Base-by-base conservation (phyloP, 106 monocot species). In the Posidonia australis region DNA sequence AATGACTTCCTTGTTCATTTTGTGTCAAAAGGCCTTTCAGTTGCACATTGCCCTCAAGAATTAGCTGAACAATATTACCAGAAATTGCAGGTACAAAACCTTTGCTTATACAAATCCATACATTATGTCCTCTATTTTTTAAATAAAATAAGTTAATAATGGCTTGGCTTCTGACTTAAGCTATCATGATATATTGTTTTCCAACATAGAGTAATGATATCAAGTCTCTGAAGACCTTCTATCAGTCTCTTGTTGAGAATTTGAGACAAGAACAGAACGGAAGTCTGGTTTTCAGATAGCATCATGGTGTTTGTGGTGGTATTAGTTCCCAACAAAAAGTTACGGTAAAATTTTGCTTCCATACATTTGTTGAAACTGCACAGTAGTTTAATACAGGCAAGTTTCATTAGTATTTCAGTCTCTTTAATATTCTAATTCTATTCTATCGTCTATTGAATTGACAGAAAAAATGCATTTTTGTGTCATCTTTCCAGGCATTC, bases 211-310 rank as follows among this genome's bases (percentile, higher is more conserved):
- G 71, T 2, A 77, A 79, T 70, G 86, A 90, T 70, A 73, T 82
- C 47, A 90, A 90, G 67, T 67, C 76, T 36, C 73, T 96, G 58
- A 90, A 65, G 61, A 74, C 90, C 16, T 90, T 87, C 49, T 96
- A 90, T 46, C 90, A 87, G 59, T 87, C 83, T 44, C 79, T 90
- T 53, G 70, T 96, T 62, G 80, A 82, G 72, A 90, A 80, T 60
- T 80, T 96, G 78, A 86, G 90, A 80, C 90, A 79, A 43, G 77
- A 87, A 57, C 84, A 90, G 69, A 96, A 96, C 80, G 94, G 94
- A 47, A 90, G 90, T 43, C 72, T 90, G 59, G 84, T 78, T 58
- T 90, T 86, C 87, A 86, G 94, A 90, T 96, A 96, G 77, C 80
- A 83, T 42, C 18, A 62, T 42, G 20, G 4, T 9, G 22, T 17